Conservation (phyloP, 2,329 filamentous ascomycete genomes). For the Colletotrichum kahawae region DNA sequence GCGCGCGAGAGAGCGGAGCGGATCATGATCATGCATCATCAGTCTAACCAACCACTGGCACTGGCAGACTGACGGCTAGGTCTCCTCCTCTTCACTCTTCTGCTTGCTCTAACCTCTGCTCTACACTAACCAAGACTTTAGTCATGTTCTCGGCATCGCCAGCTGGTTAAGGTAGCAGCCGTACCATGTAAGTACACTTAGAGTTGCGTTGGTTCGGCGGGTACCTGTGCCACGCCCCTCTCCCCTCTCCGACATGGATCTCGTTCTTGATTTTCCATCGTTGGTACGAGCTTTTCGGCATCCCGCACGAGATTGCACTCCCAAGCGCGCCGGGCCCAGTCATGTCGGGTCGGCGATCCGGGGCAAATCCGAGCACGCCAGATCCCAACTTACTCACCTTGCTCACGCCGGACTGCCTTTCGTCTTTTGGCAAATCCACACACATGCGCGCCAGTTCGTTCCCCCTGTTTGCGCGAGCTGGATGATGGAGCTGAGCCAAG, state of each 20-base stretch:
- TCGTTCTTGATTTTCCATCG: not conserved
- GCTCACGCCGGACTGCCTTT: not conserved
- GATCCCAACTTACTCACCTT: not conserved
- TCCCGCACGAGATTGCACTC: not conserved
- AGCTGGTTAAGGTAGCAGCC: not conserved
- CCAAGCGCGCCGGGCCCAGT: not conserved
- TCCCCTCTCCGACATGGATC: not conserved
- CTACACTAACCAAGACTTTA: not conserved
- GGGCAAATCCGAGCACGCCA: conserved; percentile 14
- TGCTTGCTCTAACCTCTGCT: not conserved
- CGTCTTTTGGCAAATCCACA: not conserved
- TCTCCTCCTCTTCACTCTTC: not conserved
- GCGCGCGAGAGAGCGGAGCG: not conserved
- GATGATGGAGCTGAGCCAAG: not conserved
- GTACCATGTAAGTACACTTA: conserved; percentile 4
- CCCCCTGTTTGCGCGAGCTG: not conserved
- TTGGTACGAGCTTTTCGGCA: conserved; percentile 4
- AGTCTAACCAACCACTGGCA: not conserved
- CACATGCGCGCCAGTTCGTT: not conserved
- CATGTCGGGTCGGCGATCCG: conserved; percentile 10
- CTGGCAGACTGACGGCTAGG: too few species aligned
- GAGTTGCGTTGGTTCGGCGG: conserved; percentile 17
- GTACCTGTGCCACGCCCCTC: not conserved
- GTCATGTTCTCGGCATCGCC: not conserved
- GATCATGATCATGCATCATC: not conserved